Conservation (phyloP, 2,329 filamentous ascomycete species). For the Aspergillus candidus region DNA sequence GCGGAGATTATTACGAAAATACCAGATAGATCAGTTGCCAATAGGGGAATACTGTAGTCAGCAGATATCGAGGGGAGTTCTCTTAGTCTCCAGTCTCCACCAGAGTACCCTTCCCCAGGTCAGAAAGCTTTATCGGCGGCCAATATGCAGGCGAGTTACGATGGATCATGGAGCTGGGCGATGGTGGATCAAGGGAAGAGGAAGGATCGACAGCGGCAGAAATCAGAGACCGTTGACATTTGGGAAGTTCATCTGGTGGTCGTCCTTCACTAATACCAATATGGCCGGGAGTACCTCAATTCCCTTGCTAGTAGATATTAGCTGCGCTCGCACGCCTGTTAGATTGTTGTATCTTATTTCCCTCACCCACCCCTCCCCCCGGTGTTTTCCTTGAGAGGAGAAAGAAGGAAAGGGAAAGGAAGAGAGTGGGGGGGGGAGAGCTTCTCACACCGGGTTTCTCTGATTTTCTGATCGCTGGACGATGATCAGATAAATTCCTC, state of each 20-base stretch:
- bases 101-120: not conserved
- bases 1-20: too few relatives aligned
- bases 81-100: not conserved
- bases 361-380: too few relatives aligned
- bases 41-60: too few relatives aligned
- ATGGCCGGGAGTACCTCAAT: too few relatives aligned
- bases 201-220: constrained; percentile 15
- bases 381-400: too few relatives aligned
- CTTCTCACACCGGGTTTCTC: too few relatives aligned
- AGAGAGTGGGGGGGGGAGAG: constrained; percentile 5
- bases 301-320: too few relatives aligned
- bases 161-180: constrained; percentile 8
- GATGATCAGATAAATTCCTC: constrained; percentile 23
- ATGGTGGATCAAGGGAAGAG: constrained; percentile 6
- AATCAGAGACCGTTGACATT: constrained; percentile 11
- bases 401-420: not conserved
- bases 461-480: constrained; percentile 18
- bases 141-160: constrained; percentile 2
- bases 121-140: constrained; percentile 3
- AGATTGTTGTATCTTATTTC: too few relatives aligned
- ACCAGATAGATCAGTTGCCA: too few relatives aligned
- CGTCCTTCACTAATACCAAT: too few relatives aligned
- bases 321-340: too few relatives aligned
- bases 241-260: not conserved
- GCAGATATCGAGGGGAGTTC: too few relatives aligned